Percentiles rank a stretch among this genome's conserved stretches.
phyloP scores from a whole-genome alignment of 2,329 filamentous ascomycete genomes.

The Corynespora cassiicola region DNA sequence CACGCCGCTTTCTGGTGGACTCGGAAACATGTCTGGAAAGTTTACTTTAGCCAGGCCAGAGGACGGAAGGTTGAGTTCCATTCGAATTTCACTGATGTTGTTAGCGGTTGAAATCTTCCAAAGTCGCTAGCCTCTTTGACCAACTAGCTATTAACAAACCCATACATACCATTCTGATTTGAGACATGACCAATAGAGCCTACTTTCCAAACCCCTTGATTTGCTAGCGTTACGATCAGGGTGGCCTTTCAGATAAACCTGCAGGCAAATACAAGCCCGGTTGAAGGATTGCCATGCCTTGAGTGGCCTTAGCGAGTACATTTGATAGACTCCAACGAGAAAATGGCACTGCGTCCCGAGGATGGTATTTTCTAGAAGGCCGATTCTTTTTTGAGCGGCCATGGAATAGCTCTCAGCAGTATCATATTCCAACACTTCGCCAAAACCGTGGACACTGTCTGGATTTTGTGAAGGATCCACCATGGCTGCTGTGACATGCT shows the following conservation, averaged over 20 bases:
- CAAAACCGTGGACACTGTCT: too few relatives aligned
- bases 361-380: conserved; percentile 33
- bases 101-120: background rate
- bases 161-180: conserved; percentile 38
- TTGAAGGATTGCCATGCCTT: conserved; percentile 41
- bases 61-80: conserved; percentile 20
- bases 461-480: conserved; percentile 10
- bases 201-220: conserved; percentile 24
- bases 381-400: conserved; percentile 39
- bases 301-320: conserved; percentile 40
- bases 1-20: conserved; percentile 24
- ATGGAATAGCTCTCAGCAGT: conserved; percentile 35
- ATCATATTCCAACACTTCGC: conserved; percentile 19
- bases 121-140: too few relatives aligned
- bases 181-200: conserved; percentile 44
- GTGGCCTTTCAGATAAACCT: conserved; percentile 17
- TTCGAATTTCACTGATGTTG: conserved; percentile 18
- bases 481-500: background rate
- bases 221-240: conserved; percentile 4
- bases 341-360: conserved; percentile 40
- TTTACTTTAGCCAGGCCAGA: conserved; percentile 26
- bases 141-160: background rate
- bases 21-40: conserved; percentile 38
- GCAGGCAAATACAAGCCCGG: conserved; percentile 32
- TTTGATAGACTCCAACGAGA: conserved; percentile 41